Conservation (phyloP, 805 yeast species). For the Zygoascus ofunaensis region DNA sequence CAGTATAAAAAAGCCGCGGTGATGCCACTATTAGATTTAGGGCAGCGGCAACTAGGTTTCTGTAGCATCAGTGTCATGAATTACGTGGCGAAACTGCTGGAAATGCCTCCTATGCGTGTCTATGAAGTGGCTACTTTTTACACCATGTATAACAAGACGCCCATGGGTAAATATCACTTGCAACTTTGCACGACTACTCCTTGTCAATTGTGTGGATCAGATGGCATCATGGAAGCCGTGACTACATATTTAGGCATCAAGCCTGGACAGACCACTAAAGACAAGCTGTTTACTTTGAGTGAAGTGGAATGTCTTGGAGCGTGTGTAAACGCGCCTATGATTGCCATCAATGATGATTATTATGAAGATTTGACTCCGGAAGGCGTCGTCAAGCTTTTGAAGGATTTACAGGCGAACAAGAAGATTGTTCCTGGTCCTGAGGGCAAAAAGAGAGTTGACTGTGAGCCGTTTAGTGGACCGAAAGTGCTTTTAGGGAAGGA, state of each 20-base stretch:
- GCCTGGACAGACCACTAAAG: slow-evolving; percentile 72
- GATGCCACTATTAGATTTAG: slow-evolving; percentile 79
- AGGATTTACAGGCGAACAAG: slow-evolving; percentile 56
- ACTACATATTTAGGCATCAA: slow-evolving; percentile 49
- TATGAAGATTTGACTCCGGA: slow-evolving; percentile 74
- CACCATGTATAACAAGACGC: slow-evolving; percentile 81
- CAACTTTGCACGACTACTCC: slow-evolving; percentile 89
- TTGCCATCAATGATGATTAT: slow-evolving; percentile 74
- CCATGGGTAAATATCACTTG: slow-evolving; percentile 75
- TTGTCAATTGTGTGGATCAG: slow-evolving; percentile 77
- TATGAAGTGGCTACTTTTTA: slow-evolving; percentile 88
- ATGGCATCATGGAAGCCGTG: slow-evolving; percentile 65
- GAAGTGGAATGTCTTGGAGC: slow-evolving; percentile 92
- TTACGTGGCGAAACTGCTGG: slow-evolving; percentile 73
- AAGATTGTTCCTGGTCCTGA: slow-evolving; percentile 61
- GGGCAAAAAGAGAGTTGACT: slow-evolving; percentile 49
- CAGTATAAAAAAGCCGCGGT: slow-evolving; percentile 83
- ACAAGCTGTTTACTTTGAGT: slow-evolving; percentile 67
- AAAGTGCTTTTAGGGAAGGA: slow-evolving; percentile 50
- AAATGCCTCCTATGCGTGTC: slow-evolving; percentile 91
- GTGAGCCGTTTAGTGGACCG: slow-evolving; percentile 70
- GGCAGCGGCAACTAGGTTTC: slow-evolving; percentile 81
- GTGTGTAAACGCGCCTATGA: slow-evolving; percentile 85
- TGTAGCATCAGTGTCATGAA: slow-evolving; percentile 84
- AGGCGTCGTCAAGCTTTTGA: slow-evolving; percentile 49